A percentile compares a stretch with the other conserved stretches of the same genome.
Evolutionary conservation across 2,329 filamentous ascomycete species (phyloP).

Genomic region (Camillea tinctor): DNA sequence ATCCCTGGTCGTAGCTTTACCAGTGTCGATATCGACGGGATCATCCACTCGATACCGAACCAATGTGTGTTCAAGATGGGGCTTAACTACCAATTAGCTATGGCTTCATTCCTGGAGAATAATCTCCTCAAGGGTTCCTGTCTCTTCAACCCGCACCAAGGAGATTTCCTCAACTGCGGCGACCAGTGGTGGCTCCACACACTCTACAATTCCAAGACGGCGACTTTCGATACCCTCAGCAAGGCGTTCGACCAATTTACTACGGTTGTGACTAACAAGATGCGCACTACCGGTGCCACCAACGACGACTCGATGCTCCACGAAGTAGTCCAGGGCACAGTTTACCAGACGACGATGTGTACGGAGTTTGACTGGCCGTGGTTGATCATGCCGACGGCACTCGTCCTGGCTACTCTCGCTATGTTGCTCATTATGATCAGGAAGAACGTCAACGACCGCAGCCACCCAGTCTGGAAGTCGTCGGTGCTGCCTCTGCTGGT

Average conservation of each 20-base stretch:
- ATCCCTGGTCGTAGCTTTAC: conserved; percentile 6
- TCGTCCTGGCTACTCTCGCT: conserved; percentile 8
- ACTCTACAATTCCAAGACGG: conserved; percentile 10
- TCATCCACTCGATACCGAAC: conserved; percentile 13
- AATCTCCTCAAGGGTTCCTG: conserved; percentile 11
- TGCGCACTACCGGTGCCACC: conserved; percentile 16
- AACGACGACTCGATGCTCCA: background rate
- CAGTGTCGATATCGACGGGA: conserved; percentile 12
- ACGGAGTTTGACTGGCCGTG: conserved; percentile 20
- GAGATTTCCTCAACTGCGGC: conserved; percentile 6
- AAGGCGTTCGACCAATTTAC: conserved; percentile 13
- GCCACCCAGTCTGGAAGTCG: conserved; percentile 21
- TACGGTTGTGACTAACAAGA: conserved; percentile 18
- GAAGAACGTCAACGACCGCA: conserved; percentile 9
- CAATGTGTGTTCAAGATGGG: conserved; percentile 19
- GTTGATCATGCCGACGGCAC: conserved; percentile 16
- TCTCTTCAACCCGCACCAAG: conserved; percentile 7
- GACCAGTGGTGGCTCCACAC: conserved; percentile 16
- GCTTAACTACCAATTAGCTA: conserved; percentile 4
- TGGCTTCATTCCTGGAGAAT: conserved; percentile 5
- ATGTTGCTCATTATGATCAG: conserved; percentile 10
- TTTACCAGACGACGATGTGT: conserved; percentile 17
- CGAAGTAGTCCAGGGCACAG: conserved; percentile 8
- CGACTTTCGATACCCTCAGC: conserved; percentile 11
- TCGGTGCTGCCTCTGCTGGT: conserved; percentile 19